Base-by-base conservation (phyloP, 768 basidiomycete genomes). In the Rhizopogon rudus region DNA sequence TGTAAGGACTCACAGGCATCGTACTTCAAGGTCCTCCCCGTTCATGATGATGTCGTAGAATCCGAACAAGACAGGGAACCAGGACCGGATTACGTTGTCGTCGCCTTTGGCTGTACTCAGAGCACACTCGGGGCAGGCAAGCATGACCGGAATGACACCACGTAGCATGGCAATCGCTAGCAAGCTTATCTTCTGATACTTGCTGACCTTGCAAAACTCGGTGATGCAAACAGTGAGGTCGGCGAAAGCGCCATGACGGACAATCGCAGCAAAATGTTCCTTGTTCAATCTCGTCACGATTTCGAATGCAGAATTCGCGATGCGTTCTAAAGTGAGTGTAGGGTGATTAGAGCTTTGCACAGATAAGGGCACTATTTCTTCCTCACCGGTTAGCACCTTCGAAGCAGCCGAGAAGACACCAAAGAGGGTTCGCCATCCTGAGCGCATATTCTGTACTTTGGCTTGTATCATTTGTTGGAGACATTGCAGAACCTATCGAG, bases 31-130 rank as follows among this genome's bases (percentile, higher is more conserved):
- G 65, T 99, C 97, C 69, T 98, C 97, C 16, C 93, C 97, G 58
- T 97, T 98, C 96, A 99, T 98, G 67, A 99, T 96, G 53, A 99
- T 96, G 69, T 98, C 97, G 71, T 95, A 98, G 75, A 98, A 98
- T n/a, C 91, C 89, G 66, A 98, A 96, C 39, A 98, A 77, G 2
- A 93, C 85, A 0, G 97, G 97, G 76, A 91, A 94, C 97, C 97
- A 99, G 71, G 87, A 98, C 62, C 86, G 88, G 72, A 98, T 88
- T 91, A 94, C 95, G 29, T 82, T 84, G 58, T 97, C 96, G 56
- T 91, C 88, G 61, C 76, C 77, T 0, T 75, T 68, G n/a, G 69
- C 65, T n/a, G 67, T 63, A 16, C 61, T 58, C 17, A 77, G 67
- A 25, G 73, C 68, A 57, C 83, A 86, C 33, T 95, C 93, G 0